Conservation (phyloP, 768 basidiomycete species). For the Chiua virens region DNA sequence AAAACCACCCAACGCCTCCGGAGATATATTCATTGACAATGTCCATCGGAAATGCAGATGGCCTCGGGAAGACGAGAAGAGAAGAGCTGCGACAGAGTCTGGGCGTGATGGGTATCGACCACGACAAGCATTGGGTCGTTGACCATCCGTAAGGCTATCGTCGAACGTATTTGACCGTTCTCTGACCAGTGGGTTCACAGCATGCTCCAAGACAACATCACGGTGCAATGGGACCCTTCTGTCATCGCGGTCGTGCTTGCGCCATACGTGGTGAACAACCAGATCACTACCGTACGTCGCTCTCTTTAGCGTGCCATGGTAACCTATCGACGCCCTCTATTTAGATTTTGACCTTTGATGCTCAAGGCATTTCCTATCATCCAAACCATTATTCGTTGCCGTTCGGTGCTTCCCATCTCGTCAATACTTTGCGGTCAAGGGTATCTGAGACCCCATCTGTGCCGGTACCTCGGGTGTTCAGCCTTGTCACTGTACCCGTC, state of each 20-base stretch:
- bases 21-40: conserved; percentile 68
- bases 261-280: conserved; percentile 55
- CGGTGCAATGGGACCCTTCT: conserved; percentile 58
- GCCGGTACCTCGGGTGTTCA: conserved; percentile 47
- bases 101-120: conserved; percentile 62
- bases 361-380: conserved; percentile 73
- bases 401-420: conserved; percentile 50
- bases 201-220: conserved; percentile 74
- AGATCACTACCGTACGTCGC: conserved; percentile 60
- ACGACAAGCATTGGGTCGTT: conserved; percentile 55
- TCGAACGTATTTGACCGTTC: conserved; percentile 1
- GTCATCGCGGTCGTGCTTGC: conserved; percentile 58
- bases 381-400: conserved; percentile 82
- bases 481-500: conserved; percentile 58
- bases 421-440: conserved; percentile 29
- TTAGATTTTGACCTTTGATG: conserved; percentile 89
- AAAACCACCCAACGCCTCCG: conserved; percentile 13
- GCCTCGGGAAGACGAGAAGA: conserved; percentile 60
- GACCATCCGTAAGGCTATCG: conserved; percentile 65
- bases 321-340: not conserved
- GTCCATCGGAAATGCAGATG: conserved; percentile 78
- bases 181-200: conserved; percentile 35
- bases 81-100: conserved; percentile 65
- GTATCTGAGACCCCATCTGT: conserved; percentile 31
- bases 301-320: not conserved